phyloP scores from a whole-genome alignment of 768 basidiomycete species.

The Termitomyces sp. region DNA sequence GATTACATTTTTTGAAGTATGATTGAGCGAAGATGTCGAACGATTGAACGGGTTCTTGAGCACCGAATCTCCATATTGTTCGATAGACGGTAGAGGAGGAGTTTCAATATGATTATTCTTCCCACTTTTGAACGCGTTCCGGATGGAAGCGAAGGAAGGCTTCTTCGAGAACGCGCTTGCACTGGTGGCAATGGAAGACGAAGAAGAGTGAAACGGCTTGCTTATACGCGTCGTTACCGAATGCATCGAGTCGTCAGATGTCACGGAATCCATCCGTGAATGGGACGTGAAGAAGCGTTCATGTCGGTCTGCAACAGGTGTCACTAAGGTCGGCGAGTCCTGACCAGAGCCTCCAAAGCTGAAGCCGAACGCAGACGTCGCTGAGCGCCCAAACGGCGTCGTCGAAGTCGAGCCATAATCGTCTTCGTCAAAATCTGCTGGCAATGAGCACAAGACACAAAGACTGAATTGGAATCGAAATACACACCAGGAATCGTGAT shows the following conservation, averaged over 20 bases:
- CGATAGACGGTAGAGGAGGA: conserved; percentile 72
- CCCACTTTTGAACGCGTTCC: conserved; percentile 78
- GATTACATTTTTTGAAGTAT: conserved; percentile 31
- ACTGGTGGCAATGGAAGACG: conserved; percentile 58
- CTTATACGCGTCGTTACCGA: conserved; percentile 48
- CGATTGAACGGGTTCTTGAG: conserved; percentile 81
- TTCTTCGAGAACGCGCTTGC: conserved; percentile 70
- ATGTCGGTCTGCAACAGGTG: conserved; percentile 43
- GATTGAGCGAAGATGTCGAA: conserved; percentile 70
- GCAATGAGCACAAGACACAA: conserved; percentile 6
- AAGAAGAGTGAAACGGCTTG: conserved; percentile 66
- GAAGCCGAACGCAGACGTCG: conserved; percentile 34
- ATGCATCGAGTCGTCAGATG: conserved; percentile 70
- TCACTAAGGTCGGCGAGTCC: conserved; percentile 61
- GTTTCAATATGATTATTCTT: conserved; percentile 54
- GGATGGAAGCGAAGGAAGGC: conserved; percentile 78
- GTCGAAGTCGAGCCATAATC: conserved; percentile 52
- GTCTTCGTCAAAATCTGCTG: conserved; percentile 68
- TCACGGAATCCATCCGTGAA: conserved; percentile 68
- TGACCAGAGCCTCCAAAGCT: conserved; percentile 42
- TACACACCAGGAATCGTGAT: conserved; percentile 59
- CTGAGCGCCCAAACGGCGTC: conserved; percentile 65
- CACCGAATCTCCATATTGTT: conserved; percentile 64
- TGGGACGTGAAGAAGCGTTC: conserved; percentile 66
- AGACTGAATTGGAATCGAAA: conserved; percentile 2